Evolutionary conservation across 495 filamentous ascomycete species (phyloP), one percentile per base, ranked within the genome.

Genomic region (Immersiella caudata): DNA sequence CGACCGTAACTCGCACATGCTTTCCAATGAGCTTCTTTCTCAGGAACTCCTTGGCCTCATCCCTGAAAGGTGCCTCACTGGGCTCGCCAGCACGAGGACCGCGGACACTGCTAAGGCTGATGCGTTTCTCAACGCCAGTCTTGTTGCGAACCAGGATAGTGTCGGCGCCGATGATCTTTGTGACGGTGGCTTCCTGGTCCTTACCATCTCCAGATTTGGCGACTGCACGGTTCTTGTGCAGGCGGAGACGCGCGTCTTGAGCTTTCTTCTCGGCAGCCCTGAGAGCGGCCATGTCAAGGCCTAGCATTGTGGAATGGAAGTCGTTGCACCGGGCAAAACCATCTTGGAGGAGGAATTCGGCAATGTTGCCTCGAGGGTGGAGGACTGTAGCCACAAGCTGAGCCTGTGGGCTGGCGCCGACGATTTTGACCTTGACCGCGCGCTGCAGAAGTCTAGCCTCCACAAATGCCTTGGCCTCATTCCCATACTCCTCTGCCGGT

Each of bases 1-100:
- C 93, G 62, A 95, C 87, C 21, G 85, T 89, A 33, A 97, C 84
- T 76, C 88, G 89, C 52, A 98, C 93, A 71, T 96, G 91, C 80
- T 99, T 99, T 40, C 93, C 96, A 72, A 99, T 98, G 6, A 97
- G 78, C 74, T 88, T 91, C 84, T 97, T 97, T 40, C 96, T 87
- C 68, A 98, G 79, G 74, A 91, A 98, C 76, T 99, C 96, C 81
- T 98, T 98, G 18, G 96, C 94, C 70, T 97, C 94, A 12, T 94
- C 90, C 64, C 87, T 85, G 78, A 92, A 98, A 1, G 93, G 94
- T 18, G 91, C 85, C 77, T 98, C 84, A 6, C 78, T 72, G 4
- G 80, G 71, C 65, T 87, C 85, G 27, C 76, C 78, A 7, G 75
- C 67, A 68, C 97, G 93, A 18, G 96, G 96, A 52, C 95, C 94